Conservation (phyloP, 306 rosid genomes). For the Dryas octopetala region DNA sequence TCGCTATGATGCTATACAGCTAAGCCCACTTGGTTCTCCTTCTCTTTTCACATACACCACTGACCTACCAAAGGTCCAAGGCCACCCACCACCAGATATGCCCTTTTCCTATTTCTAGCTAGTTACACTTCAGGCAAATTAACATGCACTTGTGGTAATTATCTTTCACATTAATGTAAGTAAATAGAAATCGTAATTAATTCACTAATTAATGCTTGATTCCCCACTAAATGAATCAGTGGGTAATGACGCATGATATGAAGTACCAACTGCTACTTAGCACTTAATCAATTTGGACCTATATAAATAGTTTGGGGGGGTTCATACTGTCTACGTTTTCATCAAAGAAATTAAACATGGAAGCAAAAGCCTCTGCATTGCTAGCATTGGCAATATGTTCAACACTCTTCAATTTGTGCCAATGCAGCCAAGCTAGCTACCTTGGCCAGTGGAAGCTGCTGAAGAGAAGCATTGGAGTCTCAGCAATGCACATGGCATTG, state of each 20-base stretch:
- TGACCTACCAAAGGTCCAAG: neutral
- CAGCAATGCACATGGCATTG: slow-evolving; percentile 48
- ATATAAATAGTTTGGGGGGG: neutral
- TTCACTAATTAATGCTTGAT: neutral
- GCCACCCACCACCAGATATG: neutral
- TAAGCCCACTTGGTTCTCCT: too few relatives aligned
- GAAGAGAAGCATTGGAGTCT: slow-evolving; percentile 35
- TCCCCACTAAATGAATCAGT: neutral
- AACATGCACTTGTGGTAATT: neutral
- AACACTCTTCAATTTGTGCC: neutral
- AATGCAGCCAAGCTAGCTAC: neutral
- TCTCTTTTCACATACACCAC: neutral
- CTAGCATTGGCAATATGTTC: slow-evolving; percentile 14
- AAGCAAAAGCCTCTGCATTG: slow-evolving; percentile 9
- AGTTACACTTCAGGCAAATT: neutral
- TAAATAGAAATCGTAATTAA: neutral
- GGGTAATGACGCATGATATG: neutral
- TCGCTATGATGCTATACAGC: too few relatives aligned
- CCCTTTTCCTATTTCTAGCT: neutral
- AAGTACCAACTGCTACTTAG: neutral
- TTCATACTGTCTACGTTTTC: neutral
- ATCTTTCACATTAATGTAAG: neutral
- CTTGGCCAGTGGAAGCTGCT: slow-evolving; percentile 28
- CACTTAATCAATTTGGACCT: too few relatives aligned
- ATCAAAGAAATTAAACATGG: slow-evolving; percentile 8